A percentile compares a stretch with the other conserved stretches of the same genome.
phyloP scores from a whole-genome alignment of 2,329 filamentous ascomycete genomes.

The Graphilbum sp. region DNA sequence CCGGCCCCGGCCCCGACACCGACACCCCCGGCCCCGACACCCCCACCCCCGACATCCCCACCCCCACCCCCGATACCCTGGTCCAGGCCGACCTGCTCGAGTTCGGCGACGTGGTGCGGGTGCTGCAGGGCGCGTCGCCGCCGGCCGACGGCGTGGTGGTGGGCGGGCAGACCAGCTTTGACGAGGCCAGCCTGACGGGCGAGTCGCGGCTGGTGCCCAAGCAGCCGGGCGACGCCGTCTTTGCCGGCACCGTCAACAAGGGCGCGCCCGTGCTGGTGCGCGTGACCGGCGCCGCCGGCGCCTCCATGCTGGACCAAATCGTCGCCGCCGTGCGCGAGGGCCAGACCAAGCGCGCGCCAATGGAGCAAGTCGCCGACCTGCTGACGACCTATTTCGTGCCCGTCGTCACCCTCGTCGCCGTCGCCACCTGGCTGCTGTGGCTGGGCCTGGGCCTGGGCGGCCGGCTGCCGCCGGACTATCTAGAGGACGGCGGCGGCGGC shows the following conservation, averaged over 20 bases:
- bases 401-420: conserved; percentile 50
- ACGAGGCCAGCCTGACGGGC: conserved; percentile 80
- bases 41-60: background rate
- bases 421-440: conserved; percentile 59
- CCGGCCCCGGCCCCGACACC: too few species aligned
- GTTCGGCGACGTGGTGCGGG: conserved; percentile 54
- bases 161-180: conserved; percentile 51
- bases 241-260: conserved; percentile 60
- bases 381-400: conserved; percentile 67
- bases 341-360: conserved; percentile 57
- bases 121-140: conserved; percentile 67
- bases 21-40: background rate
- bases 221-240: conserved; percentile 44
- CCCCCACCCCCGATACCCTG: conserved; percentile 7
- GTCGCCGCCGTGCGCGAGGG: conserved; percentile 63
- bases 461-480: conserved; percentile 36
- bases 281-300: conserved; percentile 47
- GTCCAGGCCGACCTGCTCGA: conserved; percentile 56
- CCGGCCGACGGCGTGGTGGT: conserved; percentile 63
- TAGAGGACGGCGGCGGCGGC: conserved; percentile 31
- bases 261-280: conserved; percentile 43
- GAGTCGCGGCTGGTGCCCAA: conserved; percentile 57
- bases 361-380: conserved; percentile 57
- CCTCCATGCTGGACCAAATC: conserved; percentile 67
- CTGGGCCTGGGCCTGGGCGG: conserved; percentile 45